A percentile compares a stretch with the other conserved stretches of the same genome.
Evolutionary conservation across 2,329 filamentous ascomycete genomes (phyloP).

Genomic region (Macrophomina phaseolina): DNA sequence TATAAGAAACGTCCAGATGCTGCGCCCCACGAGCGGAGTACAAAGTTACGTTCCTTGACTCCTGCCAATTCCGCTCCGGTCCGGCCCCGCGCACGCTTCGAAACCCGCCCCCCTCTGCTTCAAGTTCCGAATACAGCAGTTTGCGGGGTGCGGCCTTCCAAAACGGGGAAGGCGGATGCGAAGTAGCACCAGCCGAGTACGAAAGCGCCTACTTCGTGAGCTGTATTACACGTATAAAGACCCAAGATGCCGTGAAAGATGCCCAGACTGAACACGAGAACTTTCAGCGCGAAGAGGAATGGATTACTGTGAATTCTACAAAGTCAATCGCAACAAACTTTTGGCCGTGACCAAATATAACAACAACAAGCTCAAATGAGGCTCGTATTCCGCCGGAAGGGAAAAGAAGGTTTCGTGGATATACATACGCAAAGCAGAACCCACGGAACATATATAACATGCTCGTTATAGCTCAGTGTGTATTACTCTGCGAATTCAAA

Average conservation of each 20-base stretch:
- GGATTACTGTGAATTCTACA: neutral
- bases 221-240: neutral
- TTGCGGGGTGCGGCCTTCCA: neutral
- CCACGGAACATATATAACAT: too few relatives aligned
- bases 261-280: neutral
- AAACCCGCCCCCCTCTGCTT: neutral
- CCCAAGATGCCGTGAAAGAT: neutral
- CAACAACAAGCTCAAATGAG: neutral
- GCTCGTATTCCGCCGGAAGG: neutral
- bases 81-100: neutral
- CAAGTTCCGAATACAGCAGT: neutral
- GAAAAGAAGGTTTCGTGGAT: neutral
- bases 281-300: neutral
- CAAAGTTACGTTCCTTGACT: neutral
- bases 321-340: constrained; percentile 1
- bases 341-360: neutral
- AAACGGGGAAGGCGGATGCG: neutral
- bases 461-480: too few relatives aligned
- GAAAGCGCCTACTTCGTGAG: neutral
- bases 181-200: neutral
- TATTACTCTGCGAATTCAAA: too few relatives aligned
- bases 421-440: too few relatives aligned
- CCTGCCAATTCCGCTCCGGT: neutral
- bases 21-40: neutral
- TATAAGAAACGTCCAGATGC: neutral